Conservation (phyloP, 2,329 filamentous ascomycete genomes). For the Fusarium anthophilum region DNA sequence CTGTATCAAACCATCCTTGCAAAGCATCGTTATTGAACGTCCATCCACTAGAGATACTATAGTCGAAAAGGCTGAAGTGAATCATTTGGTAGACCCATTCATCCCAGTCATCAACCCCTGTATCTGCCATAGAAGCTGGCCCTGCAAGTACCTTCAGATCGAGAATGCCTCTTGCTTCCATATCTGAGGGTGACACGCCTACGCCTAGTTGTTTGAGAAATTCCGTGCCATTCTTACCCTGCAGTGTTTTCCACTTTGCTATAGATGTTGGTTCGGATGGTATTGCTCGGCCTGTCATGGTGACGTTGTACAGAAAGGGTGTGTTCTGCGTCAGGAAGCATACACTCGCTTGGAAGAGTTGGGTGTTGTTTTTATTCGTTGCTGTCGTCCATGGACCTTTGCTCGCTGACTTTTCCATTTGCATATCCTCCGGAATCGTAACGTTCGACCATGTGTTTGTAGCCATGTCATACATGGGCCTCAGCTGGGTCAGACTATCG, state of each 20-base stretch:
- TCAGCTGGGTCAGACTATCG: background rate
- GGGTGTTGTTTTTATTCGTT: rapidly evolving
- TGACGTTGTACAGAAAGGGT: slow-evolving; percentile 2
- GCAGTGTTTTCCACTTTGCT: background rate
- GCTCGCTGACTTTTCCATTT: background rate
- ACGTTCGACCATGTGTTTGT: background rate
- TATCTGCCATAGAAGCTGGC: background rate
- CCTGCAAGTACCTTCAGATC: background rate
- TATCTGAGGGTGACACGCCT: rapidly evolving
- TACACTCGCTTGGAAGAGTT: background rate
- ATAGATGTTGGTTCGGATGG: background rate
- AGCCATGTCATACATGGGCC: background rate
- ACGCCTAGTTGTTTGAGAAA: background rate
- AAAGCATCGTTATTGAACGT: background rate
- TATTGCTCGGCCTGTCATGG: background rate
- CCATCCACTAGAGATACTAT: background rate
- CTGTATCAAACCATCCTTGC: rapidly evolving
- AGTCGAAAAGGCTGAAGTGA: background rate
- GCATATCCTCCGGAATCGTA: background rate
- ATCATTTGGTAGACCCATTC: background rate
- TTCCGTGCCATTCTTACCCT: background rate
- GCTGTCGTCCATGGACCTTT: background rate
- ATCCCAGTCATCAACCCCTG: background rate
- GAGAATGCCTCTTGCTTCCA: background rate
- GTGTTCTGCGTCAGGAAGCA: background rate